Evolutionary conservation across 306 rosid species (phyloP), one percentile per base, ranked within the genome.

Genomic region (Abrus pulchellus): DNA sequence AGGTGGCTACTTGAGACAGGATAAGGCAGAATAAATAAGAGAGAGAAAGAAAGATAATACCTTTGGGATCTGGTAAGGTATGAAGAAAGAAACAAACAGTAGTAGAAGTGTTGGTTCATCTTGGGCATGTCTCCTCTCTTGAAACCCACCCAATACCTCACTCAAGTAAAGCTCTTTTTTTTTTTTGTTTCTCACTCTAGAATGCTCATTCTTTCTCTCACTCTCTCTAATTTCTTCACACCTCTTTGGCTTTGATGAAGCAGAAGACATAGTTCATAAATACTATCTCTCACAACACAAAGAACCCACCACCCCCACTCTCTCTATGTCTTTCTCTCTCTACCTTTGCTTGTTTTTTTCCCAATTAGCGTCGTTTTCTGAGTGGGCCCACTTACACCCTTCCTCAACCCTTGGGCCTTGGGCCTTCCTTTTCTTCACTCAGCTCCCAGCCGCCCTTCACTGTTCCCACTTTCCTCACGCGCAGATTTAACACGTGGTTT

Each of bases 91-190:
- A 80, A 67, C 63, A 76, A 13, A 9, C 1, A 64, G 61, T 8
- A 33, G 72, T 32, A 55, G 72, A 71, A 82, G n/a, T 91, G 94
- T 87, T 83, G 92, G 87, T 68, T 69, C 77, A 72, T 44, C 47
- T 75, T 49, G 70, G 89, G 86, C 96, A 93, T 90, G 97, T 93
- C 85, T 80, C 94, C 88, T 75, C 62, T 30, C 81, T 71, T 49
- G 85, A 79, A 83, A 88, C 83, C 79, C 78, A 40, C 41, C 49
- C 45, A 7, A 40, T 45, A 62, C 55, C 56, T 12, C 45, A 29
- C 63, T 28, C 1, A 9, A 57, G 13, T 57, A 66, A 72, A 67
- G 40, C 5, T 32, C 52, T 5, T 14, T 4, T n/a, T 41, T 47
- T 8, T 5, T 54, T 75, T 28, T n/a, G 59, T 75, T 34, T 65